Conservation (phyloP, 2,329 filamentous ascomycete species). For the Didymella lethalis region DNA sequence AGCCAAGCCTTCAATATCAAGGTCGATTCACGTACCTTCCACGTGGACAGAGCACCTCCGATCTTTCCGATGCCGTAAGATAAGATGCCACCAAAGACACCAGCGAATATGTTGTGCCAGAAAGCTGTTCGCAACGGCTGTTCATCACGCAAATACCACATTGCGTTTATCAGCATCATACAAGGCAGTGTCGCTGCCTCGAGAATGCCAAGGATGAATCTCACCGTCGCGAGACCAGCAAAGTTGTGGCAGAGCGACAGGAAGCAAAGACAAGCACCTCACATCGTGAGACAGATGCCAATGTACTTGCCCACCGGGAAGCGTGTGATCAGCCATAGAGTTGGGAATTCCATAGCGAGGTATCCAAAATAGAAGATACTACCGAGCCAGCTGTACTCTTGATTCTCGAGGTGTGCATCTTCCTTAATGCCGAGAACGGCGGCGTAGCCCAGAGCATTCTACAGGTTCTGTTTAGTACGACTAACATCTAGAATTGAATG, state of each 20-base stretch:
- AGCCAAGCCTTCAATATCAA: not conserved
- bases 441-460: constrained; percentile 9
- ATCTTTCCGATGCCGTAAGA: constrained; percentile 3
- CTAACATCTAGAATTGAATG: not conserved
- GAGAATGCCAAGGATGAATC: constrained; percentile 1
- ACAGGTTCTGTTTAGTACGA: not conserved
- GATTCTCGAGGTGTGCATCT: constrained; percentile 3
- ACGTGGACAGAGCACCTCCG: not conserved
- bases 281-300: constrained; percentile 1
- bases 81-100: constrained; percentile 8
- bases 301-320: constrained; percentile 9
- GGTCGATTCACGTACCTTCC: not conserved
- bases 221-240: not conserved
- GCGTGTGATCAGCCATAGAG: constrained; percentile 4
- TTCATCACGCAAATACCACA: constrained; percentile 5
- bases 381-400: constrained; percentile 9
- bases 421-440: constrained; percentile 5
- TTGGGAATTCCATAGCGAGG: constrained; percentile 7
- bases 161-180: constrained; percentile 5
- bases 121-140: constrained; percentile 8
- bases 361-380: constrained; percentile 9
- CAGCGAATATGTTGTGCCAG: constrained; percentile 9
- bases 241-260: constrained; percentile 4
- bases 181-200: constrained; percentile 1
- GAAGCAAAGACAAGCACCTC: constrained; percentile 9